Evolutionary conservation across 108 stramenopile species (phyloP), one percentile per base, ranked within the genome.

Genomic region (Nannochloropsis granulata): DNA sequence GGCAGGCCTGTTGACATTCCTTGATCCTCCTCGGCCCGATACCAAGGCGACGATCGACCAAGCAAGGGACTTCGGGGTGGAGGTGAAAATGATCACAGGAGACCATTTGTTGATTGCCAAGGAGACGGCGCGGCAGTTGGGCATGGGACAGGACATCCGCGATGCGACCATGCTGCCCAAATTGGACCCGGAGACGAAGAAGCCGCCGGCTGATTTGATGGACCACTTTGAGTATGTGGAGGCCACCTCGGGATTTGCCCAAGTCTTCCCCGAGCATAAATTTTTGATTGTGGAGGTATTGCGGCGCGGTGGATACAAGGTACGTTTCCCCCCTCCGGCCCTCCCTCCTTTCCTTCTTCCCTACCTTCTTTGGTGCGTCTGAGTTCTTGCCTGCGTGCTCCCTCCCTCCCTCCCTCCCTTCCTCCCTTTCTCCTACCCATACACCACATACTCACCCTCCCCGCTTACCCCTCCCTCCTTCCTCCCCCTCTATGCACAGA

Each of bases 81-180:
- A 87, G 25, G 95, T 95, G 42, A 95, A 95, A 86, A 94, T 95
- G 94, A 91, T 94, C 86, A 94, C 94, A 23, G 95, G 95, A 44
- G 95, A 95, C 83, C 95, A 95, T 85, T 46, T 90, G 24, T 78
- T 91, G 78, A 93, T 95, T 89, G 95, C 93, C 34, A 82, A 83
- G 44, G 90, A 95, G 79, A 94, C 94, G 24, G 93, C 93, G 43
- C 79, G 83, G 81, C 78, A 83, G 44, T 87, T 94, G 78, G 91
- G 88, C 16, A 90, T 93, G 91, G 93, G 93, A 34, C 84, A 89
- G 79, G 83, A 89, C 23, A 93, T 94, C 44, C 90, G 92, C 56
- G 83, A 79, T 25, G 81, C 88, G 23, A 44, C 46, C 14, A 23
- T 43, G 44, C 82, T 45, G 45, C 82, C 46, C n/a, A 83, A 43